Base-by-base conservation (phyloP, 192 early-diverging fungal genomes). In the Backusella parvicylindrica region DNA sequence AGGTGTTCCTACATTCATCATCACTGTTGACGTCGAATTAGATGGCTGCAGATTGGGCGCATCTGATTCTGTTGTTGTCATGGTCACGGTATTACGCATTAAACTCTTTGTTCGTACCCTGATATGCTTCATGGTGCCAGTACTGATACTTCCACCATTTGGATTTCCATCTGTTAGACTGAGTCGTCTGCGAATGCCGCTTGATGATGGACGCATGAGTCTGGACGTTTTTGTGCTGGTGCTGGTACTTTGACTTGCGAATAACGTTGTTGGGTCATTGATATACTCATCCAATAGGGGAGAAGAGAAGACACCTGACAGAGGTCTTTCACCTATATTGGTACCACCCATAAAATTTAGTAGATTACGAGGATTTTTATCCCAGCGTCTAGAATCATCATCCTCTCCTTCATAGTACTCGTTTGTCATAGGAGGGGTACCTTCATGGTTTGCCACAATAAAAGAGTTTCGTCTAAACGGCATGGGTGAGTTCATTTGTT, bases 401-500 rank as follows among this genome's bases (percentile, higher is more conserved):
- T 91, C 89, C n/a, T 91, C 90, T 0, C 81, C 86, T 26, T 78
- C 85, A 84, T 66, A 78, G 63, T 64, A 78, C 16, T 78, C 79
- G 56, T 60, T 64, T 32, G 53, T 67, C 13, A 75, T 36, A 2
- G 72, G 33, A 30, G 66, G 70, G 1, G 68, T 56, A 4, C 71
- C 71, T 12, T 65, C 78, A 16, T 67, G 68, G 64, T 81, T 75
- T 12, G 26, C 37, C 1, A 30, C 65, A 21, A 78, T 50, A 16
- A 73, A 36, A 9, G 77, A 78, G 26, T 78, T 78, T n/a, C 77
- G 71, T 1, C 77, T 47, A 37, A 78, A 78, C 1, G 77, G 77
- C 63, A 78, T 65, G 12, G 77, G 71, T 21, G 77, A 78, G 30
- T 67, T 41, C 3, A 23, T 38, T 40, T 68, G 67, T 28, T 41